A percentile compares a stretch with the other conserved stretches of the same genome.
Evolutionary conservation across 148 eudicot genomes (phyloP).

Genomic region (Silene latifolia): DNA sequence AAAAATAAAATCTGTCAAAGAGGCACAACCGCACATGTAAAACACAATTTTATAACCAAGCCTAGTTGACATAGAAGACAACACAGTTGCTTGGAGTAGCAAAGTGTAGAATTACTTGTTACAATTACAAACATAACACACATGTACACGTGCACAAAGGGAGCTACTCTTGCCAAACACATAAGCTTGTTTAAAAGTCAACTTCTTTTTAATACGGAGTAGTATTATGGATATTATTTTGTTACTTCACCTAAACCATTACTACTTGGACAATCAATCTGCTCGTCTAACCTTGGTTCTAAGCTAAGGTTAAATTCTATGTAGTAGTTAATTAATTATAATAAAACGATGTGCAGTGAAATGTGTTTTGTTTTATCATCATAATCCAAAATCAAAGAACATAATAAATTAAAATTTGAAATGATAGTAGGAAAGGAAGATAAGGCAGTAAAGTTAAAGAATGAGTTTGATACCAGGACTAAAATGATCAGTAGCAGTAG

Average conservation of each 20-base stretch:
- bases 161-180: slow-evolving; percentile 4
- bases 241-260: slow-evolving; percentile 15
- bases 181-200: slow-evolving; percentile 10
- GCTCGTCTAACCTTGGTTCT: neutral
- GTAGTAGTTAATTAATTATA: too few species aligned
- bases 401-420: neutral
- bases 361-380: too few species aligned
- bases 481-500: slow-evolving; percentile 67
- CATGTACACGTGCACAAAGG: slow-evolving; percentile 15
- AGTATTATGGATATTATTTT: neutral
- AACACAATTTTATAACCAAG: too few species aligned
- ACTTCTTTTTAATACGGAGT: slow-evolving; percentile 3
- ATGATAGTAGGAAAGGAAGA: too few species aligned
- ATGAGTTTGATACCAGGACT: slow-evolving; percentile 45
- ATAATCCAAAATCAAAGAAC: too few species aligned
- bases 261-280: neutral
- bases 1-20: too few species aligned
- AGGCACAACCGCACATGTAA: too few species aligned
- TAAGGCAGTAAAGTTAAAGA: neutral
- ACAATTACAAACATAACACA: slow-evolving; percentile 13
- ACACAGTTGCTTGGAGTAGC: neutral
- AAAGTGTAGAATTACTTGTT: neutral
- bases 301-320: neutral
- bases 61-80: neutral
- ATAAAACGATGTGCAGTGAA: too few species aligned